Evolutionary conservation across 2,329 filamentous ascomycete species (phyloP).

Genomic region (Pseudovirgaria hyperparasitica): DNA sequence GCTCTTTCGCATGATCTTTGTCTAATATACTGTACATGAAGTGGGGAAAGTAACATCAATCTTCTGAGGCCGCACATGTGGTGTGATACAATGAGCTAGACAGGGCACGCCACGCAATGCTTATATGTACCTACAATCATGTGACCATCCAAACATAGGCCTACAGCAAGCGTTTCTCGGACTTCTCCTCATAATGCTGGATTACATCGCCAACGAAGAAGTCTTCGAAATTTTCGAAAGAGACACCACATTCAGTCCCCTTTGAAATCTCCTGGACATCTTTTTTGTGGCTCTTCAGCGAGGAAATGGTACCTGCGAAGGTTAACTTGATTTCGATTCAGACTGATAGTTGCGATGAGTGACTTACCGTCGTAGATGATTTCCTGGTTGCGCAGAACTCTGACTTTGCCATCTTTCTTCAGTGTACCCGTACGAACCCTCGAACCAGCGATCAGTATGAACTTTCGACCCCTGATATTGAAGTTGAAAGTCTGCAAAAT

Average conservation of each 20-base stretch:
- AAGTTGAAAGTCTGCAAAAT: constrained; percentile 75
- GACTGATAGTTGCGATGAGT: too few species aligned
- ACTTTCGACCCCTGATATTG: constrained; percentile 57
- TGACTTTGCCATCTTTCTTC: constrained; percentile 48
- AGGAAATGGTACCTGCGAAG: constrained; percentile 55
- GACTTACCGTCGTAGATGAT: constrained; percentile 70
- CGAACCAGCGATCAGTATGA: constrained; percentile 71
- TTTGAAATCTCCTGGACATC: constrained; percentile 83
- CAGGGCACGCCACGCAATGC: too few species aligned
- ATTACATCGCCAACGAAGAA: constrained; percentile 74
- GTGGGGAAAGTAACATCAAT: too few species aligned
- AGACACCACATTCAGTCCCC: constrained; percentile 85
- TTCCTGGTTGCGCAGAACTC: constrained; percentile 58
- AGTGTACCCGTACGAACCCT: constrained; percentile 74
- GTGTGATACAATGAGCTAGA: too few species aligned
- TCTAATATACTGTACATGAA: too few species aligned
- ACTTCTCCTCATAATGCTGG: constrained; percentile 72
- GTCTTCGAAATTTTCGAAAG: constrained; percentile 66
- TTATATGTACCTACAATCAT: neutral
- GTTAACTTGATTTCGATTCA: too few species aligned
- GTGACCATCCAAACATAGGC: neutral
- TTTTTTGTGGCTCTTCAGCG: constrained; percentile 86
- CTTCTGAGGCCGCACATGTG: too few species aligned
- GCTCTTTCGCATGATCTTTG: too few species aligned
- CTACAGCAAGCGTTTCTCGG: constrained; percentile 51